Evolutionary conservation across 495 filamentous ascomycete species (phyloP).

Genomic region (Lasiosphaeria miniovina): DNA sequence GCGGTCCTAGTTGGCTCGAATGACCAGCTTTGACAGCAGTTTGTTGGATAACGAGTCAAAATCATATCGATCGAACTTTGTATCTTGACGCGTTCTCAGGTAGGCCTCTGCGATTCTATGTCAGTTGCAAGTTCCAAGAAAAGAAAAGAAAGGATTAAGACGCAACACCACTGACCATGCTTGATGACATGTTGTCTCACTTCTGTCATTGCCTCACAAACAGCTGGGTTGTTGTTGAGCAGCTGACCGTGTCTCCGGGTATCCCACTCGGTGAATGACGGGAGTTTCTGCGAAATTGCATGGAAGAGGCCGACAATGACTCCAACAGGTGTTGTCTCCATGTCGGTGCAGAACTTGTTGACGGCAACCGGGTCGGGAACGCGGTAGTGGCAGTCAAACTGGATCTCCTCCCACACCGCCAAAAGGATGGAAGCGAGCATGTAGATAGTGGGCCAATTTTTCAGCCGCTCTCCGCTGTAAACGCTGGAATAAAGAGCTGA

Average conservation of each 20-base stretch:
- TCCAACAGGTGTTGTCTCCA: conserved; percentile 90
- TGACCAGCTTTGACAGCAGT: conserved; percentile 89
- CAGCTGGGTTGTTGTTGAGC: conserved; percentile 80
- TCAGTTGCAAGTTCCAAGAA: conserved; percentile 12
- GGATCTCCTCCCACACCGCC: conserved; percentile 95
- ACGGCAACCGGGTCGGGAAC: conserved; percentile 77
- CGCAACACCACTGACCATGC: conserved; percentile 63
- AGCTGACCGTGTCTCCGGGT: conserved; percentile 80
- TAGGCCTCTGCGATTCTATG: conserved; percentile 46
- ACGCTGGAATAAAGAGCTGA: conserved; percentile 87
- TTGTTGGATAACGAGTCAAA: conserved; percentile 94
- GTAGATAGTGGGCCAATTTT: conserved; percentile 98
- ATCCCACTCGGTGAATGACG: conserved; percentile 87
- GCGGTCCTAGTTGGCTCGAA: conserved; percentile 72
- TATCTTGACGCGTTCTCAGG: conserved; percentile 51
- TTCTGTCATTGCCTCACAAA: conserved; percentile 92
- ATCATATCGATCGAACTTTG: conserved; percentile 81
- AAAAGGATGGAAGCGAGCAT: conserved; percentile 86
- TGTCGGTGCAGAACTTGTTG: conserved; percentile 88
- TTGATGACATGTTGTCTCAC: conserved; percentile 82
- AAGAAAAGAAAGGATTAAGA: background rate
- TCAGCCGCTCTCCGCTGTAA: conserved; percentile 87
- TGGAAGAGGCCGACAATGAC: conserved; percentile 94
- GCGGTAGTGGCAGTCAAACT: conserved; percentile 93
- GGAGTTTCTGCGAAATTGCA: conserved; percentile 91